Conservation (phyloP, 169 alveolate species). For the Eimeria brunetti region DNA sequence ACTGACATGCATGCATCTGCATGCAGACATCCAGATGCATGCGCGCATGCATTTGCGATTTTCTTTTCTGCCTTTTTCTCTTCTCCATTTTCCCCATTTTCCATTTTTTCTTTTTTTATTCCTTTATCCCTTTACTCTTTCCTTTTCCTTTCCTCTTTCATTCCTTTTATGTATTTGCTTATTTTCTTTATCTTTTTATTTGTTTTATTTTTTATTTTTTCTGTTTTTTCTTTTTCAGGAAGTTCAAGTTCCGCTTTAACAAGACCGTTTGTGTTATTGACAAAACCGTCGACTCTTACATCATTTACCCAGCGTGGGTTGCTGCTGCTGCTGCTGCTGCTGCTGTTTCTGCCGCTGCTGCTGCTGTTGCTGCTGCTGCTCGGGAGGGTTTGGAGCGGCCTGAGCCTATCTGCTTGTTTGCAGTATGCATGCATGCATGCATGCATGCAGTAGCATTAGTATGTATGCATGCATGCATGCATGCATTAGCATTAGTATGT, state of each 20-base stretch:
- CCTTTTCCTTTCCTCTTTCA: neutral
- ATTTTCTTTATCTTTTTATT: too few species aligned
- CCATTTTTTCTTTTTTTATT: neutral
- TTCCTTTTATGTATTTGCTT: too few species aligned
- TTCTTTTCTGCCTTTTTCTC: too few species aligned
- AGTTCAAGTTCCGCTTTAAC: slow-evolving; percentile 67
- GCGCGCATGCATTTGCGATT: neutral
- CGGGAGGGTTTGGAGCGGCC: neutral
- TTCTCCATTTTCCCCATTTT: neutral
- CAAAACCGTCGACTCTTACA: slow-evolving; percentile 71
- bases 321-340: neutral
- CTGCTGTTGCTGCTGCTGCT: neutral
- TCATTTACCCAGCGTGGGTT: slow-evolving; percentile 72
- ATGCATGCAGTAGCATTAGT: neutral
- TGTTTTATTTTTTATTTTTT: too few species aligned
- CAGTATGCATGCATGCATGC: too few species aligned
- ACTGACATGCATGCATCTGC: too few species aligned
- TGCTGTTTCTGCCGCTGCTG: neutral
- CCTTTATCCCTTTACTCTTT: neutral
- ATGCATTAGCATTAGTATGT: too few species aligned
- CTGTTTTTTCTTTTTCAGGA: neutral
- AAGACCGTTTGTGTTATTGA: slow-evolving; percentile 63
- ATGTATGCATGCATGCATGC: neutral
- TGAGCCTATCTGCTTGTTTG: too few species aligned
- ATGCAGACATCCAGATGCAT: too few species aligned